phyloP scores from a whole-genome alignment of 495 filamentous ascomycete species.

The Aspergillus biplanus region DNA sequence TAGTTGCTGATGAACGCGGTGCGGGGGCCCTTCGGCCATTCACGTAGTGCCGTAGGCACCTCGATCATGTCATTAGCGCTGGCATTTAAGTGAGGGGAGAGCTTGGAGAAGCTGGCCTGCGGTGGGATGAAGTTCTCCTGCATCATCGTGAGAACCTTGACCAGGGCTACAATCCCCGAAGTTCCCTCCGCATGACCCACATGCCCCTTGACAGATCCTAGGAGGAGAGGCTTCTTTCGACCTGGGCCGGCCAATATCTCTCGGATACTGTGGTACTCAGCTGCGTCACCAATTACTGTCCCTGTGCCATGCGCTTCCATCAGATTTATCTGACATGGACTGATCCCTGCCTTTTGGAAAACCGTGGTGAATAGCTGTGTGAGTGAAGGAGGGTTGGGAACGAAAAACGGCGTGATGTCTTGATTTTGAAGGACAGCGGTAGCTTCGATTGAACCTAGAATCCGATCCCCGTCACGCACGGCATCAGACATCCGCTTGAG shows the following conservation, averaged over 20 bases:
- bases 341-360: slow-evolving; percentile 56
- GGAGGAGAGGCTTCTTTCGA: slow-evolving; percentile 35
- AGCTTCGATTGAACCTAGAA: slow-evolving; percentile 63
- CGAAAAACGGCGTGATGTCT: slow-evolving; percentile 67
- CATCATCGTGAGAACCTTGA: slow-evolving; percentile 55
- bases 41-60: slow-evolving; percentile 31
- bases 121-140: slow-evolving; percentile 60
- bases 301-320: slow-evolving; percentile 81
- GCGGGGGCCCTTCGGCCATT: slow-evolving; percentile 34
- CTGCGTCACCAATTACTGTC: slow-evolving; percentile 69
- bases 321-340: slow-evolving; percentile 69
- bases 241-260: slow-evolving; percentile 32
- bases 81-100: slow-evolving; percentile 39
- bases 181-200: slow-evolving; percentile 55
- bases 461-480: slow-evolving; percentile 59
- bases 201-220: slow-evolving; percentile 50
- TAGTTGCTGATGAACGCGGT: slow-evolving; percentile 51
- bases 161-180: slow-evolving; percentile 46
- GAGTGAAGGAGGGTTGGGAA: slow-evolving; percentile 65
- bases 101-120: slow-evolving; percentile 39
- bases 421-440: slow-evolving; percentile 66
- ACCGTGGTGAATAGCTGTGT: slow-evolving; percentile 58
- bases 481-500: slow-evolving; percentile 69
- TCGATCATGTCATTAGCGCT: slow-evolving; percentile 34
- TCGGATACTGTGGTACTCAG: slow-evolving; percentile 51